Evolutionary conservation across 2,329 filamentous ascomycete species (phyloP).

Genomic region (Fusarium xyrophilum): DNA sequence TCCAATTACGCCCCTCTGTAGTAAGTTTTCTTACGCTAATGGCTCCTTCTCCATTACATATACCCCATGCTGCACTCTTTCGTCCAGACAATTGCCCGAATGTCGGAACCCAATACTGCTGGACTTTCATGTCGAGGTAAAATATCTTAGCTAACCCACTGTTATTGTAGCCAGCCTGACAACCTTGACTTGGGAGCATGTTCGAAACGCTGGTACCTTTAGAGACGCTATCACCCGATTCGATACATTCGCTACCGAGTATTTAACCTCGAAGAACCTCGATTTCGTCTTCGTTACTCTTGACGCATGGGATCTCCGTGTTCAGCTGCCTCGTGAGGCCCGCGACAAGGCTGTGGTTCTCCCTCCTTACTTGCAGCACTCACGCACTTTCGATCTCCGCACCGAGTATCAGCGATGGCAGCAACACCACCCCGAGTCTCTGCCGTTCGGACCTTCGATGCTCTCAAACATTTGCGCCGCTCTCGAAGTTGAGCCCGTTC

Average conservation of each 20-base stretch:
- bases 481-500: slow-evolving; percentile 95
- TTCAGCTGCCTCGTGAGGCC: slow-evolving; percentile 95
- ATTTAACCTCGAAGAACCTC: slow-evolving; percentile 86
- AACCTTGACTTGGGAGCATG: slow-evolving; percentile 98
- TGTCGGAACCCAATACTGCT: slow-evolving; percentile 8
- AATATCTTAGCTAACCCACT: slow-evolving; percentile 28
- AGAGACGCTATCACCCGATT: slow-evolving; percentile 95
- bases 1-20: slow-evolving; percentile 97
- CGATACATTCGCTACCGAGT: slow-evolving; percentile 90
- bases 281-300: slow-evolving; percentile 99
- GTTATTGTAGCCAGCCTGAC: slow-evolving; percentile 81
- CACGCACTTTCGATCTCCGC: slow-evolving; percentile 92
- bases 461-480: slow-evolving; percentile 98
- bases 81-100: slow-evolving; percentile 21
- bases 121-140: background rate
- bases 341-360: slow-evolving; percentile 98
- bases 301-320: slow-evolving; percentile 97
- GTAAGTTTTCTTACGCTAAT: slow-evolving; percentile 66
- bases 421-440: slow-evolving; percentile 95
- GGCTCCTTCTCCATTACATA: slow-evolving; percentile 28
- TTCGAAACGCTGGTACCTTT: slow-evolving; percentile 96
- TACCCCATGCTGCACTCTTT: slow-evolving; percentile 28
- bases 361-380: slow-evolving; percentile 96
- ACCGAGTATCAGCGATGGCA: slow-evolving; percentile 99
- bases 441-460: slow-evolving; percentile 94